Base-by-base conservation (phyloP, 768 basidiomycete species). In the Calocybe cyanea region DNA sequence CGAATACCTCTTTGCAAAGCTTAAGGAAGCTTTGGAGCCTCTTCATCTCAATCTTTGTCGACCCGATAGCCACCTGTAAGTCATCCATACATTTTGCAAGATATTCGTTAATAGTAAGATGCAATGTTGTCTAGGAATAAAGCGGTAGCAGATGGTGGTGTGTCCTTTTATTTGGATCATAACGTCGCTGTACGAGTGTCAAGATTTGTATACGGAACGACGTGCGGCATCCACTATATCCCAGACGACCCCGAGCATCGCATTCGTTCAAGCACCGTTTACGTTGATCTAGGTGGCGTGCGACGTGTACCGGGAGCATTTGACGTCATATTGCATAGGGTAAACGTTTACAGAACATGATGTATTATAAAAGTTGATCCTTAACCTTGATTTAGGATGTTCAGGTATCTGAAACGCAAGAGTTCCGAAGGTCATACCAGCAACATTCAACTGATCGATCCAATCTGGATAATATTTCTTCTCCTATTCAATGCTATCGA, bases 11-110 rank as follows among this genome's bases (percentile, higher is more conserved):
- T 76, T 68, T 52, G 57, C 61, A 2, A 63, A 65, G 38, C 67
- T 81, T 2, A 68, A 68, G 32, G 59, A 55, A 41, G 54, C 62
- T 4, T 60, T 81, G 8, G 62, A 62, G 4, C 51, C 62, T 1
- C 54, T 65, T 0, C 67, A 69, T n/a, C 54, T 78, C 36, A 64
- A 58, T 24, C 58, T 81, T 14, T 66, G 70, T 41, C 66, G 76
- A 7, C 80, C 79, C 0, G 77, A 80, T 45, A 72, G 68, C 28
- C 74, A 78, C 48, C 67, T 79, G 80, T 81, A 51, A 35, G 76
- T 63, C 9, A 21, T 7, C 23, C 13, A n/a, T n/a, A n/a, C n/a
- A n/a, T n/a, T n/a, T n/a, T n/a, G n/a, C n/a, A n/a, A n/a, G n/a
- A n/a, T n/a, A n/a, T n/a, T n/a, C n/a, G n/a, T n/a, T n/a, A n/a